Percentiles rank a stretch among this genome's conserved stretches.
Evolutionary conservation across 176 grass and related monocot genomes (phyloP).

Genomic region (Bromus sterilis): DNA sequence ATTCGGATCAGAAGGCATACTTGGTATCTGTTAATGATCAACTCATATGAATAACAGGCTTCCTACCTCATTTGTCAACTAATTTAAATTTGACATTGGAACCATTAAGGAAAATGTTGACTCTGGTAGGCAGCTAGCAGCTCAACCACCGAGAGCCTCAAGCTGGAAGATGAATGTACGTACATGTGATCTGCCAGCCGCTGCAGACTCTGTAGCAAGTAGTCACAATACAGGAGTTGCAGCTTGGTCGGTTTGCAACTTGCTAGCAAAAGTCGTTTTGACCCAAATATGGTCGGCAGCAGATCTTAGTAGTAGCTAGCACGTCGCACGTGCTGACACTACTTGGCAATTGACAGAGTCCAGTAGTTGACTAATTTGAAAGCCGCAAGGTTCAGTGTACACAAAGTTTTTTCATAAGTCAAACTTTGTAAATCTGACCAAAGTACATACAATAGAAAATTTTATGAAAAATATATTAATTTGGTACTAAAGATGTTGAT

Average conservation of each 20-base stretch:
- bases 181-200: not conserved
- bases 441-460: not conserved
- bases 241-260: not conserved
- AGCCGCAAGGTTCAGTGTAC: not conserved
- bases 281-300: not conserved
- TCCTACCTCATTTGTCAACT: not conserved
- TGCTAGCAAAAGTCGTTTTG: not conserved
- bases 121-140: not conserved
- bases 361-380: slow-evolving; percentile 8
- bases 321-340: not conserved
- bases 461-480: not conserved
- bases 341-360: not conserved
- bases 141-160: not conserved
- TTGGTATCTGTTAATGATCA: no score
- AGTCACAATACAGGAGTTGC: not conserved
- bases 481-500: not conserved
- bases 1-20: no score
- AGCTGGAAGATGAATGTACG: not conserved
- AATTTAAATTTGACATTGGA: not conserved
- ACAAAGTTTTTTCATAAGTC: no score
- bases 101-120: not conserved
- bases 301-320: not conserved
- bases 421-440: not conserved
- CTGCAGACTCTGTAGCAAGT: not conserved
- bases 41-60: not conserved